phyloP scores from a whole-genome alignment of 805 yeast genomes.

The Hanseniaspora vineae region DNA sequence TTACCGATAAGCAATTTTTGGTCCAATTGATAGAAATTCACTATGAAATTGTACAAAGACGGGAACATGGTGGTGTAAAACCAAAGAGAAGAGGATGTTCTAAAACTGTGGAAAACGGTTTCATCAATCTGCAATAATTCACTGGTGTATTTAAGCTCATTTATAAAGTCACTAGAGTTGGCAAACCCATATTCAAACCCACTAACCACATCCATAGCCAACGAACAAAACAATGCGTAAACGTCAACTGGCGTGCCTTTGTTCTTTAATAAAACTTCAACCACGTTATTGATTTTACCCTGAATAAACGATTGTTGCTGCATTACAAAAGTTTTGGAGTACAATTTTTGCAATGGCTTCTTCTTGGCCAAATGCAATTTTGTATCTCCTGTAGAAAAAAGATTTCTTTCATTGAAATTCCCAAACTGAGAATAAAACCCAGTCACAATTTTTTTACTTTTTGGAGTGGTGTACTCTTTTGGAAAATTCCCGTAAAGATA shows the following conservation, averaged over 20 bases:
- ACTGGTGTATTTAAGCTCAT: conserved; percentile 11
- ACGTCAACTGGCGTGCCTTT: conserved; percentile 33
- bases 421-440: conserved; percentile 46
- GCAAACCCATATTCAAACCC: conserved; percentile 44
- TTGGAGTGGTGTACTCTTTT: conserved; percentile 19
- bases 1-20: conserved; percentile 29
- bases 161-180: conserved; percentile 33
- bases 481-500: conserved; percentile 43
- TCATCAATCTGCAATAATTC: conserved; percentile 23
- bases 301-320: conserved; percentile 24
- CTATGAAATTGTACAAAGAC: conserved; percentile 36
- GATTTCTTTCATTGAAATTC: conserved; percentile 44
- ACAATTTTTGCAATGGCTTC: conserved; percentile 28
- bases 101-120: conserved; percentile 31
- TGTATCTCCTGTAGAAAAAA: conserved; percentile 43
- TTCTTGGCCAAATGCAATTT: conserved; percentile 33
- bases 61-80: conserved; percentile 58
- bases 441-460: conserved; percentile 10
- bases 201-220: conserved; percentile 61
- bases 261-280: conserved; percentile 13
- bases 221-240: conserved; percentile 48
- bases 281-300: conserved; percentile 21
- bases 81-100: conserved; percentile 42
- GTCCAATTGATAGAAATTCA: conserved; percentile 24
- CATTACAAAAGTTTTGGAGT: conserved; percentile 32